Base-by-base conservation (phyloP, 2,329 filamentous ascomycete species). In the Fusarium neocosmosporiellum region DNA sequence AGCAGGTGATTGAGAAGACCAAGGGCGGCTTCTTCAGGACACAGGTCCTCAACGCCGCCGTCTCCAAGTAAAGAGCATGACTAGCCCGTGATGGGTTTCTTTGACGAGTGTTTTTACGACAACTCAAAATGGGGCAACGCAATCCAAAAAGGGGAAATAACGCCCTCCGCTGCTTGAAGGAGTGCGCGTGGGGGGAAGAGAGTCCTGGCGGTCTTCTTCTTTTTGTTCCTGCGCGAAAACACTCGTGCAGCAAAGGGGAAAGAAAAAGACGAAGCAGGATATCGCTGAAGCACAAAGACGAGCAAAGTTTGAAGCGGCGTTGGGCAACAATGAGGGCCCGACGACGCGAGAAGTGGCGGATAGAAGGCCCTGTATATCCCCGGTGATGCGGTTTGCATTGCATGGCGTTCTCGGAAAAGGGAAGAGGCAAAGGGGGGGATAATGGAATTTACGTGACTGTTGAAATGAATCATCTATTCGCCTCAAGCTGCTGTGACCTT, bases 1-100 rank as follows among this genome's bases (percentile, higher is more conserved):
- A 98, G 87, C 96, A 99, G 85, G 96, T 99, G 80, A 99, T 99
- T 80, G 96, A 99, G 90, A 91, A 95, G 86, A 99, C 96, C 67
- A 98, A 98, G 91, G 96, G 96, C 74, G 95, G 94, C 66, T 98
- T 98, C 90, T 99, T 99, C 90, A 88, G 96, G 81, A 99, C 96
- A 74, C 96, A 98, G 83, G 96, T 99, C 59, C 88, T 99, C 77
- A 97, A 86, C 75, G 87, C 89, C n/a, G 89, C 89, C 60, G 86
- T 91, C 67, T 87, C 87, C 70, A 87, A 88, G 81, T 88, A 87
- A 74, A 24, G 59, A 31, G 24, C 43, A 46, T 55, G 54, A 43
- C 54, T n/a, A 37, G 48, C 39, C 33, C 16, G 20, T 36, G 20
- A 39, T 63, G 31, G 59, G 55, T 60, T 67, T 70, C 58, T 69